These are phyloP conservation scores for Suillus weaverae DNA, from an alignment of 768 basidiomycete genomes.

Conservation along the genomic window DNA sequence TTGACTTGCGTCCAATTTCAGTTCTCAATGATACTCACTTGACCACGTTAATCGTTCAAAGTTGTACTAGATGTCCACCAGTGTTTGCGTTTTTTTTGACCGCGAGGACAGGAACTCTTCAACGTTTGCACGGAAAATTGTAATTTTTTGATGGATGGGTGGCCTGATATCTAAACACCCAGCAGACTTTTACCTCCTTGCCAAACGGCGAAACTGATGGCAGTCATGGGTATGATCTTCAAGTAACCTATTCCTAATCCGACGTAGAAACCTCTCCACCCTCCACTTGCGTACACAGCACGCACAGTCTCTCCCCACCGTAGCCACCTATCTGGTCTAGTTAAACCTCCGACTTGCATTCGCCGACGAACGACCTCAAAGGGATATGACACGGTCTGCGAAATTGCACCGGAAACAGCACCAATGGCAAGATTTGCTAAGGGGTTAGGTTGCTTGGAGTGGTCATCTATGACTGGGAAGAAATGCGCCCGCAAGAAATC, in stretches of 20 bases:
- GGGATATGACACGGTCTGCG: slow-evolving; percentile 91
- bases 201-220: slow-evolving; percentile 92
- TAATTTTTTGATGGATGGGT: background rate
- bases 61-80: background rate
- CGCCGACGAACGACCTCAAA: slow-evolving; percentile 89
- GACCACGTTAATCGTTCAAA: background rate
- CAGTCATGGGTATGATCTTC: slow-evolving; percentile 95
- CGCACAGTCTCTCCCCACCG: slow-evolving; percentile 78
- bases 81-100: background rate
- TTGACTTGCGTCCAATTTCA: background rate
- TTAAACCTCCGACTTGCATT: slow-evolving; percentile 94
- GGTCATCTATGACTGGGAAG: slow-evolving; percentile 46
- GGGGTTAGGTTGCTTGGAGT: slow-evolving; percentile 40
- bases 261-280: slow-evolving; percentile 88
- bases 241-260: slow-evolving; percentile 90
- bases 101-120: background rate
- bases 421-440: slow-evolving; percentile 78
- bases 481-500: slow-evolving; percentile 68
- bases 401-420: slow-evolving; percentile 79
- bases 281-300: slow-evolving; percentile 63
- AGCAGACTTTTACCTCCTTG: slow-evolving; percentile 43
- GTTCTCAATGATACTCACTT: background rate
- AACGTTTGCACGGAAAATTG: background rate
- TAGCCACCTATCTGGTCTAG: slow-evolving; percentile 73
- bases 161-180: slow-evolving; percentile 18